A percentile compares a stretch with the other conserved stretches of the same genome.
These are phyloP conservation scores for Nematocida parisii DNA, from an alignment of 371 early-diverging fungal species.

Conservation along the genomic window DNA sequence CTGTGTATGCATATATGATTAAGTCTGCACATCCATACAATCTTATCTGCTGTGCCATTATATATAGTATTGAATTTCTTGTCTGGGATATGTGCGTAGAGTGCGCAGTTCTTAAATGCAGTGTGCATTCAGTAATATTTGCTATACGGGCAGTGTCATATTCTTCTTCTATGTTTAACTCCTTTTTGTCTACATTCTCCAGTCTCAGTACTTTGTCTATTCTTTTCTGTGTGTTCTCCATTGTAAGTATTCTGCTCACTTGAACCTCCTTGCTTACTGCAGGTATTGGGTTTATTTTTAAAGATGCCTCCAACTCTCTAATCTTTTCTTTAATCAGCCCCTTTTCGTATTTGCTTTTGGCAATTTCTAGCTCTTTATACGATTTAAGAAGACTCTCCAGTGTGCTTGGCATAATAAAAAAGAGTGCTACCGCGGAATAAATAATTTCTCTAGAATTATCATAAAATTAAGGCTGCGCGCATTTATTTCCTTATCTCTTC, in stretches of 20 bases:
- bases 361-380: constrained; percentile 22
- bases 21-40: constrained; percentile 6
- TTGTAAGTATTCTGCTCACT: constrained; percentile 3
- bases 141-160: constrained; percentile 23
- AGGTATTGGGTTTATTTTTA: constrained; percentile 2
- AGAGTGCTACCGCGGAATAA: background rate
- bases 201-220: background rate
- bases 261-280: background rate
- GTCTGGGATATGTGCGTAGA: background rate
- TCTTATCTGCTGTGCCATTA: constrained; percentile 35
- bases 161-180: background rate
- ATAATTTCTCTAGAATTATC: background rate
- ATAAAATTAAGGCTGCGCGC: too few relatives aligned
- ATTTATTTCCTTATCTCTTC: too few relatives aligned
- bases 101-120: constrained; percentile 4
- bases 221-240: constrained; percentile 27
- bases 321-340: constrained; percentile 19
- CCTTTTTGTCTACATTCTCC: background rate
- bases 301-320: background rate
- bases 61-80: constrained; percentile 5
- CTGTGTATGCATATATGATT: constrained; percentile 36
- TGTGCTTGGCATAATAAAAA: background rate
- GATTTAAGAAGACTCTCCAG: constrained; percentile 3
- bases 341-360: constrained; percentile 35
- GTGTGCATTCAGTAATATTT: background rate